Percentiles rank a stretch among this genome's conserved stretches.
Conservation (phyloP, 1,284 basidiomycete species). For the Coniferiporia weirii region DNA sequence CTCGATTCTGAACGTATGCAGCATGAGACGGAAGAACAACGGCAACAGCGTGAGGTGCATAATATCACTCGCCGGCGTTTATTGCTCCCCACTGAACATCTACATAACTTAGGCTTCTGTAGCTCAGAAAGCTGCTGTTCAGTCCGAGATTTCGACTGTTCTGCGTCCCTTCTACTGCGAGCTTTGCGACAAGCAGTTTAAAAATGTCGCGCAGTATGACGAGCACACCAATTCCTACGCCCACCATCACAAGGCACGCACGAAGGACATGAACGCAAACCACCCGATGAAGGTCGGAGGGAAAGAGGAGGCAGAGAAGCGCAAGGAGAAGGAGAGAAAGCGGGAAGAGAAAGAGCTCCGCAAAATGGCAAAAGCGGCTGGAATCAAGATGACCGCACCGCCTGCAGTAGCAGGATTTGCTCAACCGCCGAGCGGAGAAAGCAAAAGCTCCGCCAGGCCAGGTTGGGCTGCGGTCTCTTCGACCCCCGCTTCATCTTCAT, state of each 20-base stretch:
- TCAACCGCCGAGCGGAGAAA: conserved; percentile 26
- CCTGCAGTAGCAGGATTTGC: conserved; percentile 25
- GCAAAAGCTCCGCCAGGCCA: conserved; percentile 44
- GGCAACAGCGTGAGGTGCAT: conserved; percentile 60
- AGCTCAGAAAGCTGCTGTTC: conserved; percentile 59
- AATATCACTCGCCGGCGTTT: not conserved
- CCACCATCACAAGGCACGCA: conserved; percentile 75
- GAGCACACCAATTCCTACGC: conserved; percentile 76
- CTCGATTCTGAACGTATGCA: conserved; percentile 74
- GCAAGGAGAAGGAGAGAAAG: conserved; percentile 77
- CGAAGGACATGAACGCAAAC: conserved; percentile 68
- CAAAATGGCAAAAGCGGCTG: conserved; percentile 72
- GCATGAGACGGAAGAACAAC: conserved; percentile 73
- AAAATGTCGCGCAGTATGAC: conserved; percentile 76
- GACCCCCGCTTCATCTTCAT: conserved; percentile 17
- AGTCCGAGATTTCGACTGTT: conserved; percentile 59
- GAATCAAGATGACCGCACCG: conserved; percentile 63
- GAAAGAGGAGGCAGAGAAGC: conserved; percentile 61
- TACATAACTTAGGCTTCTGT: conserved; percentile 48
- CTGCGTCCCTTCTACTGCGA: conserved; percentile 72
- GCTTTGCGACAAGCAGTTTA: conserved; percentile 80
- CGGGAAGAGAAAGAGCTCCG: conserved; percentile 76
- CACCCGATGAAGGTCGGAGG: conserved; percentile 42
- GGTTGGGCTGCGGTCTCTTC: conserved; percentile 47
- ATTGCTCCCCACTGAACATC: not conserved